A percentile compares a stretch with the other conserved stretches of the same genome.
phyloP scores from a whole-genome alignment of 345 rosid genomes.

The Barbarea vulgaris region DNA sequence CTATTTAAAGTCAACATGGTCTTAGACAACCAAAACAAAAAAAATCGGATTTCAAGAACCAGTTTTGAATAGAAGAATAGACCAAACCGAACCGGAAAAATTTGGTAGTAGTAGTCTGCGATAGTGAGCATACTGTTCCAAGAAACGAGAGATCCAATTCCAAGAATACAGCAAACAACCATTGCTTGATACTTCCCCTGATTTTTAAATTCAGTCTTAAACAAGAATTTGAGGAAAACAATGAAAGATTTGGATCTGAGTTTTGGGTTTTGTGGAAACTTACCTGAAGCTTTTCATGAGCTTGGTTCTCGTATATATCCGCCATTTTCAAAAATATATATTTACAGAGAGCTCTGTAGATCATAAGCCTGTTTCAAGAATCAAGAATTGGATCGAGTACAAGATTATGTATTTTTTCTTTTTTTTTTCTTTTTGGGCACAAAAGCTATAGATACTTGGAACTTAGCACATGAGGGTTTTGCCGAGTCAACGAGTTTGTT shows the following conservation, averaged over 20 bases:
- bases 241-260: constrained; percentile 5
- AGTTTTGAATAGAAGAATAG: neutral
- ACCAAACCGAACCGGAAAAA: constrained; percentile 57
- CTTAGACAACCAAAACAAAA: neutral
- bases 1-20: neutral
- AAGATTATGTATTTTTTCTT: neutral
- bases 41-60: neutral
- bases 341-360: constrained; percentile 51
- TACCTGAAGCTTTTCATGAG: constrained; percentile 35
- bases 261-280: constrained; percentile 15
- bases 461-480: constrained; percentile 17
- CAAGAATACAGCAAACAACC: constrained; percentile 72
- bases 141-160: constrained; percentile 70
- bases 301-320: constrained; percentile 10
- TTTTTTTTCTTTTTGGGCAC: neutral
- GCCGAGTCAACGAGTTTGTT: constrained; percentile 28
- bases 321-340: constrained; percentile 25
- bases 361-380: constrained; percentile 53
- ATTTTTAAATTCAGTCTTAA: neutral
- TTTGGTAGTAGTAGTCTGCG: constrained; percentile 75
- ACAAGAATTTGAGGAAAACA: constrained; percentile 6
- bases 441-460: constrained; percentile 1
- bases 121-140: constrained; percentile 89
- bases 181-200: constrained; percentile 74
- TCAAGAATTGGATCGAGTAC: constrained; percentile 14